A percentile compares a stretch with the other conserved stretches of the same genome.
Evolutionary conservation across 1,284 basidiomycete species (phyloP).

Genomic region (Dichomitus squalens): DNA sequence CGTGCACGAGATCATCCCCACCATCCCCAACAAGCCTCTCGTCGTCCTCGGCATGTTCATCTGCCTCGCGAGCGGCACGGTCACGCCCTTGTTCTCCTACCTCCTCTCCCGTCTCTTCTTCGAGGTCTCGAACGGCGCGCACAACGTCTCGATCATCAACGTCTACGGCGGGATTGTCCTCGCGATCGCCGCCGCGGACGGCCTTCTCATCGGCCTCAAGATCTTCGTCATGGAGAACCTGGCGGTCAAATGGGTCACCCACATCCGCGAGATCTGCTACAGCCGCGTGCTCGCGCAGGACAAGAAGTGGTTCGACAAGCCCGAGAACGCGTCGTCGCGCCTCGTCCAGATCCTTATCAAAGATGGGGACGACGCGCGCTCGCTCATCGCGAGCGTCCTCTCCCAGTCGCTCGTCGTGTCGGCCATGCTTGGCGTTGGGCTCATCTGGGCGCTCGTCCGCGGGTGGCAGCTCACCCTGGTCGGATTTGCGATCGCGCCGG

Average conservation of each 20-base stretch:
- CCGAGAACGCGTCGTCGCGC: conserved; percentile 61
- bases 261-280: conserved; percentile 65
- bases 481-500: conserved; percentile 84
- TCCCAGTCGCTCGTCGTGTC: conserved; percentile 74
- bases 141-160: conserved; percentile 68
- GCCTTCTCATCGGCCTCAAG: conserved; percentile 71
- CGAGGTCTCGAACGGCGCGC: conserved; percentile 74
- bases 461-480: conserved; percentile 96
- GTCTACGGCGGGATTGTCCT: conserved; percentile 69
- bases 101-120: conserved; percentile 84
- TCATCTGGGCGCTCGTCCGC: conserved; percentile 85
- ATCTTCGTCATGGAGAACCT: conserved; percentile 78
- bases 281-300: conserved; percentile 77
- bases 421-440: conserved; percentile 82
- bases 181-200: conserved; percentile 75
- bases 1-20: conserved; percentile 66
- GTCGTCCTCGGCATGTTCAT: conserved; percentile 69
- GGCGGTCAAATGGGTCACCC: conserved; percentile 78
- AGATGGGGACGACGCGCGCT: conserved; percentile 89
- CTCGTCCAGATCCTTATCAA: conserved; percentile 87
- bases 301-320: conserved; percentile 87
- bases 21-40: conserved; percentile 75
- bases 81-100: conserved; percentile 92
- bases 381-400: conserved; percentile 76
- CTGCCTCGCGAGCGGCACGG: conserved; percentile 73